Evolutionary conservation across 768 basidiomycete species (phyloP).

Genomic region (Leccinum broughii): DNA sequence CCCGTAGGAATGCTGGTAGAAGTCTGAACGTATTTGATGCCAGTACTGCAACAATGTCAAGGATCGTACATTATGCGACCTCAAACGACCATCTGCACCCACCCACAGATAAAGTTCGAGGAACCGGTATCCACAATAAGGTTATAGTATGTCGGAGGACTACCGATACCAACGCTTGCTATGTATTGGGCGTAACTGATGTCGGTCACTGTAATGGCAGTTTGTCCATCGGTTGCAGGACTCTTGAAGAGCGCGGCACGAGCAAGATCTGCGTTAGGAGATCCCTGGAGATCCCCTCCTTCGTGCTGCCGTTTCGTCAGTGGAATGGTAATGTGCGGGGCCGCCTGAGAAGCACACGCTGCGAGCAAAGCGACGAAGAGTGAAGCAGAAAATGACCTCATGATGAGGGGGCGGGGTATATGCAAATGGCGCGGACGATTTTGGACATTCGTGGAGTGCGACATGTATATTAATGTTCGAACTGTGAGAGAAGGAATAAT

Average conservation of each 20-base stretch:
- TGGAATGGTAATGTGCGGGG: constrained; percentile 2
- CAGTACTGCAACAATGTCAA: constrained; percentile 17
- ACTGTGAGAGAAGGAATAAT: not conserved
- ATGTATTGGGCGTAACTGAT: constrained; percentile 13
- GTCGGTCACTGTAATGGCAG: not conserved
- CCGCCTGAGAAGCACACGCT: constrained; percentile 4
- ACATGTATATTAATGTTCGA: not conserved
- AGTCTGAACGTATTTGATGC: constrained; percentile 20
- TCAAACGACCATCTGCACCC: constrained; percentile 2
- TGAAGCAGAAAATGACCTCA: constrained; percentile 11
- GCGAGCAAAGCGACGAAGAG: constrained; percentile 10
- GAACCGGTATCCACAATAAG: constrained; percentile 34
- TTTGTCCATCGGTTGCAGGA: not conserved
- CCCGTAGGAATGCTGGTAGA: constrained; percentile 29
- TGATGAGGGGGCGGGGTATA: not conserved
- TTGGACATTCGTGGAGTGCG: not conserved
- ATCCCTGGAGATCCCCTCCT: constrained; percentile 17
- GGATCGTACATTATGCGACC: not conserved
- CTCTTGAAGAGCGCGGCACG: constrained; percentile 11
- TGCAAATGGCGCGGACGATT: not conserved
- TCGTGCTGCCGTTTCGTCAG: constrained; percentile 14
- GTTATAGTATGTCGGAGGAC: constrained; percentile 28
- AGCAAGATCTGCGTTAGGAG: constrained; percentile 18
- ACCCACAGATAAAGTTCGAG: constrained; percentile 31
- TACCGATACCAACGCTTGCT: constrained; percentile 26